phyloP scores from a whole-genome alignment of 257 asterid species.

The Solanum verrucosum region DNA sequence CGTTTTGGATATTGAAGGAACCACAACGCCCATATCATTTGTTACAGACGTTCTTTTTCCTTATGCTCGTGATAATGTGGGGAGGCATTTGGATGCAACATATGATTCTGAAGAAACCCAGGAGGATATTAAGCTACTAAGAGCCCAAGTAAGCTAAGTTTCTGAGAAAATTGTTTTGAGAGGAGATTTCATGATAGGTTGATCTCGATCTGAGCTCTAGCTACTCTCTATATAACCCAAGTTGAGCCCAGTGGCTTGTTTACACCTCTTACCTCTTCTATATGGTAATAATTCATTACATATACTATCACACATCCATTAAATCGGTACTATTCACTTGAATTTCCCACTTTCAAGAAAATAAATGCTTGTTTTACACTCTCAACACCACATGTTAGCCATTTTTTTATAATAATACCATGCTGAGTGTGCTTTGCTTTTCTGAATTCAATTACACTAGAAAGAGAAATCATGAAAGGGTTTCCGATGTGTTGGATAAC shows the following conservation, averaged over 20 bases:
- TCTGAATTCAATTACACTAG: neutral
- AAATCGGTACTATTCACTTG: neutral
- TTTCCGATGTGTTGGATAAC: neutral
- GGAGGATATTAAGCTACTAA: slow-evolving; percentile 64
- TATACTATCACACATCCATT: neutral
- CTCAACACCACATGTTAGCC: neutral
- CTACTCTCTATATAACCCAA: neutral
- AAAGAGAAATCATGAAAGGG: neutral
- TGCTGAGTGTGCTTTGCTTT: neutral
- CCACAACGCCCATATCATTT: slow-evolving; percentile 92
- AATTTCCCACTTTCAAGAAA: neutral
- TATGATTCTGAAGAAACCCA: slow-evolving; percentile 70
- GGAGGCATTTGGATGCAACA: slow-evolving; percentile 79
- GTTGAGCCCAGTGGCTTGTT: neutral
- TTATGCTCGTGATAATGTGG: slow-evolving; percentile 83
- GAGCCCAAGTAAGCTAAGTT: slow-evolving; percentile 57
- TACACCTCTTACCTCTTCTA: neutral
- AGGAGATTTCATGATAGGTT: neutral
- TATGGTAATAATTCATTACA: neutral
- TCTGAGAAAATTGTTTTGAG: neutral
- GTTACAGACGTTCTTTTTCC: slow-evolving; percentile 89
- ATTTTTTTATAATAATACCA: neutral
- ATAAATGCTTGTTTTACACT: neutral
- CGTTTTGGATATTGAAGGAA: slow-evolving; percentile 96
- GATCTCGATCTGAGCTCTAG: neutral